Percentiles rank a stretch among this genome's conserved stretches.
These are phyloP conservation scores for Epichloe sibirici DNA, from an alignment of 2,329 filamentous ascomycete genomes.

Conservation along the genomic window DNA sequence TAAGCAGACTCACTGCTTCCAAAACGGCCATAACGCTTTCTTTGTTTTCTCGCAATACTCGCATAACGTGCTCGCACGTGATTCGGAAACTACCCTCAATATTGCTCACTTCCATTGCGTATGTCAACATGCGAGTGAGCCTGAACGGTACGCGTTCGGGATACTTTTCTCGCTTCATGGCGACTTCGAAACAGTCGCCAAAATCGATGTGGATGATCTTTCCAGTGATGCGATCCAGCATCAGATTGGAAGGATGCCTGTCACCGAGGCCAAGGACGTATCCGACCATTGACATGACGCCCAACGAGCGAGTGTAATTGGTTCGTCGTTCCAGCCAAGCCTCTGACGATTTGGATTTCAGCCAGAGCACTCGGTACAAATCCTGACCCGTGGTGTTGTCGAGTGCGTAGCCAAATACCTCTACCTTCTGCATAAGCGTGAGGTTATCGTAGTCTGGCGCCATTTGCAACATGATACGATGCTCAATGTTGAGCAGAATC, in stretches of 20 bases:
- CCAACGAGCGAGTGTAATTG: conserved; percentile 95
- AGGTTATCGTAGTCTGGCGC: conserved; percentile 97
- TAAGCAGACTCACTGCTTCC: conserved; percentile 66
- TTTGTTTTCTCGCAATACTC: conserved; percentile 90
- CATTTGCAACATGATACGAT: conserved; percentile 99
- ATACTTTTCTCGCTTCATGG: conserved; percentile 99
- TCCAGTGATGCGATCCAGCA: conserved; percentile 90
- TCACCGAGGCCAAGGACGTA: conserved; percentile 96
- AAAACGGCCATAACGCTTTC: conserved; percentile 97
- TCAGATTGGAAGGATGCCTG: conserved; percentile 92
- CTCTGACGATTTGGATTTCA: conserved; percentile 97
- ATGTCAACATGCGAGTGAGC: conserved; percentile 95
- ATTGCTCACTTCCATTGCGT: conserved; percentile 99
- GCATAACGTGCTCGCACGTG: conserved; percentile 97
- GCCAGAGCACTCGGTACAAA: conserved; percentile 92
- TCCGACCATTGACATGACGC: conserved; percentile 99
- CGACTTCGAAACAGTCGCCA: conserved; percentile 97
- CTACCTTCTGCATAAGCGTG: conserved; percentile 98
- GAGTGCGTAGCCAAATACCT: conserved; percentile 96
- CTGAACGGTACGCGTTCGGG: conserved; percentile 96
- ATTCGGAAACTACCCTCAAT: conserved; percentile 98
- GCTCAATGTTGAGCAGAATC: conserved; percentile 97
- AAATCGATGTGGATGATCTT: conserved; percentile 99
- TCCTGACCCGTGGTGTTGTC: conserved; percentile 99
- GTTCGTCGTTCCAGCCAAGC: conserved; percentile 94